phyloP scores from a whole-genome alignment of 2,329 filamentous ascomycete genomes.

The Fusarium sp. region DNA sequence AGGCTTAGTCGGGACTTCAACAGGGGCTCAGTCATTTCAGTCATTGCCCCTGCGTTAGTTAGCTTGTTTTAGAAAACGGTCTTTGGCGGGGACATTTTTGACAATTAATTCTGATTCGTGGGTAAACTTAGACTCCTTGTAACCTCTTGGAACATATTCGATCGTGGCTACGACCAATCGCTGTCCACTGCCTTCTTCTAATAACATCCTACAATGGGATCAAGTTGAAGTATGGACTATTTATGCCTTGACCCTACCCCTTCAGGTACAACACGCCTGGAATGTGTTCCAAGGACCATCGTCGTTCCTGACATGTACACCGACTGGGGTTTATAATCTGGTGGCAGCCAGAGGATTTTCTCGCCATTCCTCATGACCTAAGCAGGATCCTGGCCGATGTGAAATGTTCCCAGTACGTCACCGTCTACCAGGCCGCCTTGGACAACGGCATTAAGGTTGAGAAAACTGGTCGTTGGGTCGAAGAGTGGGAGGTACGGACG shows the following conservation, averaged over 20 bases:
- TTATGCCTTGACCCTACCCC: background rate
- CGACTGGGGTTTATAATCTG: background rate
- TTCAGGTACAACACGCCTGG: background rate
- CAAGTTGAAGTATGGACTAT: no score
- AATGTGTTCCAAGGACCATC: background rate
- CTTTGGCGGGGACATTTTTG: background rate
- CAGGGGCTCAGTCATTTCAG: background rate
- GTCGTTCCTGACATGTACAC: background rate
- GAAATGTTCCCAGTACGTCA: no score
- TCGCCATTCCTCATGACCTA: background rate
- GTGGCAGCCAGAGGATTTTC: background rate
- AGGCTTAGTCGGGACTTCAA: background rate
- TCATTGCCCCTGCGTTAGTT: background rate
- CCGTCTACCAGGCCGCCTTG: no score
- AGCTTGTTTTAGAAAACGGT: background rate
- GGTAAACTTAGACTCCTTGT: background rate
- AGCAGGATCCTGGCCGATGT: accelerated
- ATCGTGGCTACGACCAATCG: background rate
- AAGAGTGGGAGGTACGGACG: no score
- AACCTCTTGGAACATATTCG: background rate
- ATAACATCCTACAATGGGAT: no score
- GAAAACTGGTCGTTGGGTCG: no score
- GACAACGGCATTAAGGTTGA: no score
- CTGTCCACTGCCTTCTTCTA: background rate
- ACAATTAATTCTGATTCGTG: background rate